These are phyloP conservation scores for Aurantiochytrium sp. DNA, from an alignment of 108 stramenopile species.

Conservation along the genomic window DNA sequence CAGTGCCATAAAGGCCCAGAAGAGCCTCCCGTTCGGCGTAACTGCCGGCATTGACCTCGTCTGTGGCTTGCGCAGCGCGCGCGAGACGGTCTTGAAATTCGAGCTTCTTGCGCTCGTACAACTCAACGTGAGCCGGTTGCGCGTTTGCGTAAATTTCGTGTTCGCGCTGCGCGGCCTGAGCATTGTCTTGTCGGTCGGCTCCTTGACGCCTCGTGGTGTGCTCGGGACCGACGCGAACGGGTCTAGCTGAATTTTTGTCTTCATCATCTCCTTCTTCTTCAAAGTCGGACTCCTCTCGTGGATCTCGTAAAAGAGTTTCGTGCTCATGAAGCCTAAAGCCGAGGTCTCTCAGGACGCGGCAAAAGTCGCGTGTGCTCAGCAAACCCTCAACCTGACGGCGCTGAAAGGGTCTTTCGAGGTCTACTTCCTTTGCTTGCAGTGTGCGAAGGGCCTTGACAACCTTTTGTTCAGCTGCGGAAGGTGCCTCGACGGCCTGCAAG, in stretches of 20 bases:
- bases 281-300: not conserved
- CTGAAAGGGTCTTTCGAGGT: not conserved
- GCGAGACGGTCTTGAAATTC: not conserved
- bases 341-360: slow-evolving; percentile 34
- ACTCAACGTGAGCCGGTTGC: not conserved
- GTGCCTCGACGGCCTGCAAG: slow-evolving; percentile 7
- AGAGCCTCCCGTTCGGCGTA: slow-evolving; percentile 14
- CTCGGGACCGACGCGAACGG: not conserved
- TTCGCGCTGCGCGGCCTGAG: not conserved
- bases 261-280: not conserved
- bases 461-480: not conserved
- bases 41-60: not conserved
- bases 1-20: not conserved
- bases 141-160: not conserved
- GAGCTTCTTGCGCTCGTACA: not conserved
- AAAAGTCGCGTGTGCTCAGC: slow-evolving; percentile 39
- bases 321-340: slow-evolving; percentile 52
- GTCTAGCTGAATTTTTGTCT: not conserved
- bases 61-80: slow-evolving; percentile 10
- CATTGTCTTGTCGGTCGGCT: no score
- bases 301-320: not conserved
- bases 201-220: not conserved
- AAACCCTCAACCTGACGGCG: not conserved
- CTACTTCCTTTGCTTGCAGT: not conserved
- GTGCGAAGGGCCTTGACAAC: not conserved